A percentile compares a stretch with the other conserved stretches of the same genome.
phyloP scores from a whole-genome alignment of 495 filamentous ascomycete species.

The Sphaerosporella brunnea region DNA sequence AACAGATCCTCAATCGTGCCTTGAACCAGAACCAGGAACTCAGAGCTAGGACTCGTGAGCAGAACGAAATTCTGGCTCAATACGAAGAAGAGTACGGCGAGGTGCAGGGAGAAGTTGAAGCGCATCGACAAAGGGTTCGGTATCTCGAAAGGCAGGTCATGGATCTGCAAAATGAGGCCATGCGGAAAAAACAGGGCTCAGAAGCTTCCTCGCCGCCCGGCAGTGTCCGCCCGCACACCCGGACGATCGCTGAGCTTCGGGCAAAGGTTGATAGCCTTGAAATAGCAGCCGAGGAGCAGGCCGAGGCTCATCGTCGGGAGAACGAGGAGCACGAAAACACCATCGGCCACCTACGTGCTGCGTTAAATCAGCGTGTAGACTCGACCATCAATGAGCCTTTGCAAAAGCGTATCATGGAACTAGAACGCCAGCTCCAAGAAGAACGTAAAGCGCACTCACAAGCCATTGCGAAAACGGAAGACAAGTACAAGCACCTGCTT shows the following conservation, averaged over 20 bases:
- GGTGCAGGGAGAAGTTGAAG: constrained; percentile 6
- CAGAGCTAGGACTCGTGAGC: not conserved
- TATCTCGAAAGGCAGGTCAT: constrained; percentile 9
- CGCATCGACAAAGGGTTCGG: constrained; percentile 10
- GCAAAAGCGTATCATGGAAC: not conserved
- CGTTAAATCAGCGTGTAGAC: constrained; percentile 5
- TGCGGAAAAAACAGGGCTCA: not conserved
- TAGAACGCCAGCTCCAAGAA: constrained; percentile 13
- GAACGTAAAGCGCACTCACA: constrained; percentile 10
- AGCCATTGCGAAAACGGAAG: constrained; percentile 6
- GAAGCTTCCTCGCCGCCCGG: not conserved
- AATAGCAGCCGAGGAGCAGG: constrained; percentile 5
- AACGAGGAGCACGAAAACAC: constrained; percentile 17
- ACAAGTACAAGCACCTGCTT: constrained; percentile 17
- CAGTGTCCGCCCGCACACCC: not conserved
- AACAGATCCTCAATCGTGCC: not conserved
- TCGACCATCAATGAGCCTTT: constrained; percentile 5
- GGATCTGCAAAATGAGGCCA: constrained; percentile 11
- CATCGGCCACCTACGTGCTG: constrained; percentile 12
- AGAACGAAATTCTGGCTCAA: constrained; percentile 10
- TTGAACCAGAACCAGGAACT: not conserved
- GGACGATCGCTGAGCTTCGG: not conserved
- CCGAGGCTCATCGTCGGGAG: constrained; percentile 7
- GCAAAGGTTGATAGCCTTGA: not conserved
- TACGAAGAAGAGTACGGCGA: constrained; percentile 14